Evolutionary conservation across 2,329 filamentous ascomycete genomes (phyloP).

Genomic region (Amesomyces nigricolor): DNA sequence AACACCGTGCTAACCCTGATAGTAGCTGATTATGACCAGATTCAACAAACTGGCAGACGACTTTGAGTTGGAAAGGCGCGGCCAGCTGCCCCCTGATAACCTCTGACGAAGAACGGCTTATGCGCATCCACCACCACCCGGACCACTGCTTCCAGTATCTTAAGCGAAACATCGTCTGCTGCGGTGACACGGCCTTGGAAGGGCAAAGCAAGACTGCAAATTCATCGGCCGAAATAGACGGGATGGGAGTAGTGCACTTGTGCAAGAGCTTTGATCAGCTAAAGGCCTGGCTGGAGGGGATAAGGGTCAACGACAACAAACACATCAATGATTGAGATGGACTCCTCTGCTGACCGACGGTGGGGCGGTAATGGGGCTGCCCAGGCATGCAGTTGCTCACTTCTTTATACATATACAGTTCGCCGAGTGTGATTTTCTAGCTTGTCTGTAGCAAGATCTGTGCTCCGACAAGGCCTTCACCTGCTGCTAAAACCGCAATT

Average conservation of each 20-base stretch:
- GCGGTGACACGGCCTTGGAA: constrained; percentile 16
- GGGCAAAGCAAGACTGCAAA: constrained; percentile 2
- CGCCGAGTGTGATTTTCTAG: neutral
- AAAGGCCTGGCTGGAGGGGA: constrained; percentile 1
- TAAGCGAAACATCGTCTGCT: constrained; percentile 12
- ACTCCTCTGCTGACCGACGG: too few relatives aligned
- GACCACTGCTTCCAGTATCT: constrained; percentile 19
- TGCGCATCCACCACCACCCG: neutral
- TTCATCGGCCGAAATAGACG: neutral
- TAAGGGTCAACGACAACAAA: neutral
- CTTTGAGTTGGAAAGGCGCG: neutral
- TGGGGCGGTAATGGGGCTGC: too few relatives aligned
- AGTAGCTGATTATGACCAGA: neutral
- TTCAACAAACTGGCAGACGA: constrained; percentile 11
- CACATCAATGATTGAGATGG: neutral
- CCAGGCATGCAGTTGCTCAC: too few relatives aligned
- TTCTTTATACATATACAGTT: too few relatives aligned
- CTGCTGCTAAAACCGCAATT: constrained; percentile 16
- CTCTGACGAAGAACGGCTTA: neutral
- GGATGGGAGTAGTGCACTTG: neutral
- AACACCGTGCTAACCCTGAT: too few relatives aligned
- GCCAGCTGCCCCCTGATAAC: neutral
- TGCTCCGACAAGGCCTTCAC: neutral
- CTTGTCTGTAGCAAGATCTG: neutral
- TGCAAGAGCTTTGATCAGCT: constrained; percentile 7